A percentile compares a stretch with the other conserved stretches of the same genome.
These are phyloP conservation scores for Leptomonas seymouri DNA, from an alignment of 208 protist species.

Conservation along the genomic window DNA sequence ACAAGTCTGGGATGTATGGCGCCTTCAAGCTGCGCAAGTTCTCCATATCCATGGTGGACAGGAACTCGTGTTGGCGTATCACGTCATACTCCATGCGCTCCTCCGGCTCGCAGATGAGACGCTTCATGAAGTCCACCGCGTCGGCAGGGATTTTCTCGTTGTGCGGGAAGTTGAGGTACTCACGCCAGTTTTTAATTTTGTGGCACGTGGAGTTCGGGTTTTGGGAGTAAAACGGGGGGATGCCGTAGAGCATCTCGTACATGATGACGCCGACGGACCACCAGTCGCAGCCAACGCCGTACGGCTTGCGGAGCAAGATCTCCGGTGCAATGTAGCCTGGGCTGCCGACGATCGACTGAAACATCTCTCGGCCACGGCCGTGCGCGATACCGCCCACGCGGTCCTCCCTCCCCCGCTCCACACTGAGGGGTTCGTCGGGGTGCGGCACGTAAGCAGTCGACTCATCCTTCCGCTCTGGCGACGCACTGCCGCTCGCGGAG, in stretches of 20 bases:
- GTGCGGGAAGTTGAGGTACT: conserved; percentile 89
- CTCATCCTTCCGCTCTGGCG: conserved; percentile 4
- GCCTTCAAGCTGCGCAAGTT: conserved; percentile 61
- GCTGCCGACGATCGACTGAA: conserved; percentile 95
- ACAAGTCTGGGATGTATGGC: conserved; percentile 72
- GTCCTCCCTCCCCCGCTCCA: neutral
- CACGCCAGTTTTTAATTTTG: conserved; percentile 95
- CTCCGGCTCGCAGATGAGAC: conserved; percentile 86
- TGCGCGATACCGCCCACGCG: conserved; percentile 24
- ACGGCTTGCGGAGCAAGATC: conserved; percentile 93
- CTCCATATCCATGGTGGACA: conserved; percentile 69
- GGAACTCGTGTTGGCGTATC: conserved; percentile 87
- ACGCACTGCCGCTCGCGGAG: conserved; percentile 19
- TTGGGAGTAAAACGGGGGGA: conserved; percentile 96
- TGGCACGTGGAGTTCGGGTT: conserved; percentile 91
- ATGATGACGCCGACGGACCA: conserved; percentile 98
- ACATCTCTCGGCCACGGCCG: conserved; percentile 55
- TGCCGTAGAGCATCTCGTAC: conserved; percentile 97
- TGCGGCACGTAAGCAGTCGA: conserved; percentile 9
- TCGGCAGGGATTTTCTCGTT: conserved; percentile 82
- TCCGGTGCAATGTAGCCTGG: conserved; percentile 98
- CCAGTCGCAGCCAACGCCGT: conserved; percentile 97
- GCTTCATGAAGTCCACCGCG: conserved; percentile 92
- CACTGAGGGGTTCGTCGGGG: conserved; percentile 2
- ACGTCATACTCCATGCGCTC: conserved; percentile 79